Base-by-base conservation (phyloP, 83 land plant genomes). In the Picea abies region DNA sequence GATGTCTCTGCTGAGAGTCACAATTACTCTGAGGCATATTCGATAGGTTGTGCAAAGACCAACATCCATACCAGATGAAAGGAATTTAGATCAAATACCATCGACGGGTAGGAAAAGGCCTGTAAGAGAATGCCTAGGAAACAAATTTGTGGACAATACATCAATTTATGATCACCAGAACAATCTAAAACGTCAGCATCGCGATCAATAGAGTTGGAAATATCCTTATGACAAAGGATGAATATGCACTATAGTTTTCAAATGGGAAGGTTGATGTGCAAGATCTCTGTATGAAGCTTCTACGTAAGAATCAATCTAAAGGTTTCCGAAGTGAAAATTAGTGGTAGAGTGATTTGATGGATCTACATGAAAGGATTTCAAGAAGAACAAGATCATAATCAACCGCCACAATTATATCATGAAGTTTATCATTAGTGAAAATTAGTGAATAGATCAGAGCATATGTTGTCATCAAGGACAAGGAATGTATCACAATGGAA, bases 211-310 rank as follows among this genome's bases (percentile, higher is more conserved):
- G 16, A 76, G 56, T 49, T 76, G 79, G 79, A 76, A 76, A 52
- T 76, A 76, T 52, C 32, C 52, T 52, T 58, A 73, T 17, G 79
- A 29, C 61, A 52, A 60, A 76, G 62, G 79, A 76, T 76, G 79
- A 61, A 19, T 17, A 76, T 76, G 17, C 56, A 60, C 29, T 60
- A 76, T 62, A 76, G 22, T 76, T 22, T 76, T 76, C 79, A 76
- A 76, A 52, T 80, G 52, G 56, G n/a, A 75, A 60, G 23, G 41
- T 84, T 80, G 76, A 78, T 73, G 79, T 15, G 32, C 85, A 85
- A 77, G 94, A 92, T 77, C 82, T 92, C 15, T 75, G 94, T 63
- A 63, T 79, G 39, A 92, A 88, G 66, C 89, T 90, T 66, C 83
- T 86, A 80, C 82, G 79, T 4, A 90, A 90, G 76, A 86, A 76